phyloP scores from a whole-genome alignment of 75 land plant genomes.

The Larix kaempferi region DNA sequence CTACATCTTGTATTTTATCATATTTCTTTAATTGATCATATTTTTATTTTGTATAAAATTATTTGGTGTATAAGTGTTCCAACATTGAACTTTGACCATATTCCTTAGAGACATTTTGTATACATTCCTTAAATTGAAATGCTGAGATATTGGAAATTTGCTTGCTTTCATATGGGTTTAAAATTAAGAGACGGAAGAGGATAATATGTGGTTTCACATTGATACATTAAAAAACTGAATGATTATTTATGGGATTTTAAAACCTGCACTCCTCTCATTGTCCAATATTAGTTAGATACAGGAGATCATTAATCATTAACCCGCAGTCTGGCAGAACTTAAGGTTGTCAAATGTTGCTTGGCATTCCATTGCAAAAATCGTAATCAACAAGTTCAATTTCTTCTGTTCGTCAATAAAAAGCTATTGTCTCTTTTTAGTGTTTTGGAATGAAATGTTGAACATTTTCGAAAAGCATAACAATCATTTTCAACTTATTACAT shows the following conservation, averaged over 20 bases:
- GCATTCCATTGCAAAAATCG: background rate
- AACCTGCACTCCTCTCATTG: background rate
- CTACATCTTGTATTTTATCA: too few species aligned
- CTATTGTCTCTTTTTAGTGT: too few species aligned
- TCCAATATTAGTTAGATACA: background rate
- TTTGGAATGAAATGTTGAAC: too few species aligned
- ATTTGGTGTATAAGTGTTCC: too few species aligned
- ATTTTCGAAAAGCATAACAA: too few species aligned
- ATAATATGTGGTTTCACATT: background rate
- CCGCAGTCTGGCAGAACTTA: background rate
- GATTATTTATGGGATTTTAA: background rate
- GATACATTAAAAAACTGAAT: background rate
- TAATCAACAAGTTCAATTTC: background rate
- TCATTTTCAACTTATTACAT: too few species aligned
- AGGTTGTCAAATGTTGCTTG: background rate
- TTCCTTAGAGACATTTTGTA: background rate
- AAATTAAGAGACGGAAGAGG: background rate
- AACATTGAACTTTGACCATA: too few species aligned
- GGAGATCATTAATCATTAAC: background rate
- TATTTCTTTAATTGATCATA: too few species aligned
- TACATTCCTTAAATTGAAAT: background rate
- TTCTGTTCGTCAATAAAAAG: background rate
- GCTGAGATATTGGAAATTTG: background rate
- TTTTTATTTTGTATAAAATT: too few species aligned
- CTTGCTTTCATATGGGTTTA: background rate